Conservation (phyloP, 495 filamentous ascomycete genomes). For the Penicillium diatomitis region DNA sequence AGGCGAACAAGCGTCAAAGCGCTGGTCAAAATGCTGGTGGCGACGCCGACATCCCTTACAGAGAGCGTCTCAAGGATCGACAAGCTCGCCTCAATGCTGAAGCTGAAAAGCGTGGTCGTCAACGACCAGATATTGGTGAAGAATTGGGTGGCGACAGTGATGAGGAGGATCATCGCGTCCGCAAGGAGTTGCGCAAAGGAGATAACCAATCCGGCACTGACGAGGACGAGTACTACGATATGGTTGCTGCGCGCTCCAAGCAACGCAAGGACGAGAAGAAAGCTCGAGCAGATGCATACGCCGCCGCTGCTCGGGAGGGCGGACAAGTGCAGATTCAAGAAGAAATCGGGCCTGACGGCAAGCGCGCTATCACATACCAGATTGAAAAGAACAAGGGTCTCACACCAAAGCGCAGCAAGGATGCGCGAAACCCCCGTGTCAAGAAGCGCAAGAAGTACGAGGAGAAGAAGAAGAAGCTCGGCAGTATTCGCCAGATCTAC, state of each 20-base stretch:
- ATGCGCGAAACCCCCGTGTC: slow-evolving; percentile 85
- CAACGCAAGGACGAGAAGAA: slow-evolving; percentile 68
- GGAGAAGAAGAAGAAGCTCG: slow-evolving; percentile 89
- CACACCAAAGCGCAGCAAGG: slow-evolving; percentile 81
- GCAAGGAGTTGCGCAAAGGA: slow-evolving; percentile 33
- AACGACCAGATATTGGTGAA: slow-evolving; percentile 48
- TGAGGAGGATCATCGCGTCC: slow-evolving; percentile 38
- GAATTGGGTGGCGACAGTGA: slow-evolving; percentile 59
- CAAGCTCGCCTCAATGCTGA: slow-evolving; percentile 76
- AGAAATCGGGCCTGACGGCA: slow-evolving; percentile 61
- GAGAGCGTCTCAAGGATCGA: slow-evolving; percentile 77
- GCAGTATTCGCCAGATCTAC: slow-evolving; percentile 71
- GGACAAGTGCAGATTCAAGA: slow-evolving; percentile 49
- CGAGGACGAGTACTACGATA: slow-evolving; percentile 82
- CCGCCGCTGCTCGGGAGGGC: slow-evolving; percentile 44
- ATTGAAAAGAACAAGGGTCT: slow-evolving; percentile 98
- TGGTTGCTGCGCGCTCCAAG: slow-evolving; percentile 61
- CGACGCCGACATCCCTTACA: slow-evolving; percentile 83
- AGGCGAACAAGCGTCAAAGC: slow-evolving; percentile 73
- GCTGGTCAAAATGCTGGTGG: slow-evolving; percentile 80
- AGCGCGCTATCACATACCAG: slow-evolving; percentile 79
- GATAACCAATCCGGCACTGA: slow-evolving; percentile 26
- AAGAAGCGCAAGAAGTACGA: slow-evolving; percentile 96
- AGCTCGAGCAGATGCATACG: slow-evolving; percentile 44
- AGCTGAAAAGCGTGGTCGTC: slow-evolving; percentile 74